A percentile compares a stretch with the other conserved stretches of the same genome.
Evolutionary conservation across 805 yeast genomes (phyloP).

Genomic region (Sungouiella thailandica): DNA sequence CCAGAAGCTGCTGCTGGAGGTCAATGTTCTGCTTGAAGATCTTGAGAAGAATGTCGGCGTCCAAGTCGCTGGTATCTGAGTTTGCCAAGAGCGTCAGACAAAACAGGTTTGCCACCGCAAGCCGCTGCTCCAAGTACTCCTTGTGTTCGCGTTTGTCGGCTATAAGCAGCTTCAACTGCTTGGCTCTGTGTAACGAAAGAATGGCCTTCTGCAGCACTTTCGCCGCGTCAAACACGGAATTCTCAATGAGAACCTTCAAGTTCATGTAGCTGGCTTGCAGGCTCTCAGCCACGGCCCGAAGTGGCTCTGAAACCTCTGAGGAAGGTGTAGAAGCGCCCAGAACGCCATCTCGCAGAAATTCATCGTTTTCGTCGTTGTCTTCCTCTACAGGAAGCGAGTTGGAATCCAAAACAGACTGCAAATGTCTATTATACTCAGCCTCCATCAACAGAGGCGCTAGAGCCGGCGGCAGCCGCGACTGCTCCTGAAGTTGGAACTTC

Average conservation of each 20-base stretch:
- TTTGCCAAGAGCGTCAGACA: conserved; percentile 21
- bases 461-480: conserved; percentile 17
- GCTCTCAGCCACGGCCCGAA: conserved; percentile 12
- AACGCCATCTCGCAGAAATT: conserved; percentile 7
- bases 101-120: conserved; percentile 30
- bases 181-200: conserved; percentile 24
- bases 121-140: conserved; percentile 26
- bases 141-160: conserved; percentile 27
- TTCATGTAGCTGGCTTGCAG: conserved; percentile 35
- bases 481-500: conserved; percentile 41
- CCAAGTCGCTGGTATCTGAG: conserved; percentile 19
- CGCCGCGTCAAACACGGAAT: conserved; percentile 37
- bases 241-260: conserved; percentile 41
- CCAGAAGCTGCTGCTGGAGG: conserved; percentile 27
- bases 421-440: conserved; percentile 29
- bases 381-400: conserved; percentile 9
- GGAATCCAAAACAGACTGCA: conserved; percentile 18
- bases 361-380: conserved; percentile 9
- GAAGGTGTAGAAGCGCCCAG: conserved; percentile 15
- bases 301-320: conserved; percentile 11
- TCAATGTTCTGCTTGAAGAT: conserved; percentile 28
- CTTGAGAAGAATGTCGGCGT: conserved; percentile 23
- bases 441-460: conserved; percentile 20
- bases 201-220: conserved; percentile 31
- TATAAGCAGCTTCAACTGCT: conserved; percentile 23